Conservation (phyloP, 306 rosid species). For the Mucuna pruriens region DNA sequence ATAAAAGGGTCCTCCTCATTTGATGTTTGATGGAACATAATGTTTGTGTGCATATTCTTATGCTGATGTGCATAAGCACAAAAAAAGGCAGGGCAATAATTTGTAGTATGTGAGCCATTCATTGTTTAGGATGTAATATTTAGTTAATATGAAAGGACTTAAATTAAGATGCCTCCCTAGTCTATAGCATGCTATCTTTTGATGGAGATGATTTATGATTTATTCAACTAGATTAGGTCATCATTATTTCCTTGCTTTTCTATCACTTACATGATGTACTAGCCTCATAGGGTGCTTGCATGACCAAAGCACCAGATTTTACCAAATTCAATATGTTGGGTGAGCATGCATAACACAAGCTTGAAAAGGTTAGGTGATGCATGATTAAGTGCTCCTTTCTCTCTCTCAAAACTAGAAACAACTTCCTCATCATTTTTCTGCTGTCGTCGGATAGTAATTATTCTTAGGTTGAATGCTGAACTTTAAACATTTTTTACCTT, state of each 20-base stretch:
- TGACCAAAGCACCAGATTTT: conserved; percentile 18
- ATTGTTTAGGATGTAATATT: conserved; percentile 1
- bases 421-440: conserved; percentile 29
- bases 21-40: conserved; percentile 19
- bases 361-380: conserved; percentile 28
- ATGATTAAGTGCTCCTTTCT: conserved; percentile 31
- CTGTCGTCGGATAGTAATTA: conserved; percentile 38
- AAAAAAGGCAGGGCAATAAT: conserved; percentile 15
- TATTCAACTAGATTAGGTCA: conserved; percentile 36
- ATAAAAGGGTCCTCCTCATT: conserved; percentile 6
- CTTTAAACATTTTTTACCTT: neutral
- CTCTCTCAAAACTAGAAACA: conserved; percentile 21
- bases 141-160: conserved; percentile 12
- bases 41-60: conserved; percentile 1
- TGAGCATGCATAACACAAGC: conserved; percentile 27
- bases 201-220: conserved; percentile 32
- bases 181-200: conserved; percentile 31
- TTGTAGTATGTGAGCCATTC: conserved; percentile 32
- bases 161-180: conserved; percentile 1
- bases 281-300: conserved; percentile 34
- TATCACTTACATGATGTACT: conserved; percentile 18
- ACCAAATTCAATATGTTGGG: conserved; percentile 27
- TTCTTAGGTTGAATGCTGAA: conserved; percentile 22
- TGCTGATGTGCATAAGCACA: conserved; percentile 1
- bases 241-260: conserved; percentile 23